Evolutionary conservation across 2,329 filamentous ascomycete genomes (phyloP).

Genomic region (Pestalotiopsis sp.): DNA sequence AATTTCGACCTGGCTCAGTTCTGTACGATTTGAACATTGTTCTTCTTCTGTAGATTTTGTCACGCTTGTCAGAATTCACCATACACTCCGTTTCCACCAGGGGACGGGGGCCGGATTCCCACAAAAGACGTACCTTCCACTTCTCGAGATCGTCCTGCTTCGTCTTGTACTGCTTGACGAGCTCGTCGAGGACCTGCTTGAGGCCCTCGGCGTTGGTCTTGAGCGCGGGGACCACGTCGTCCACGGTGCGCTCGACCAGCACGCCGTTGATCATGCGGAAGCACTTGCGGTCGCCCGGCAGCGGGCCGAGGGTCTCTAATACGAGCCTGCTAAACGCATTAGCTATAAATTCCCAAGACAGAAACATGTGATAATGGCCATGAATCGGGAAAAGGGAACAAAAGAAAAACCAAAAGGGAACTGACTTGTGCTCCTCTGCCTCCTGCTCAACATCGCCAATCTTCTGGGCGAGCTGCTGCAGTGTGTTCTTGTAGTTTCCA

Average conservation of each 20-base stretch:
- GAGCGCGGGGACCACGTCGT: slow-evolving; percentile 87
- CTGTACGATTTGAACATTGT: slow-evolving; percentile 85
- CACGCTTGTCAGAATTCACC: slow-evolving; percentile 18
- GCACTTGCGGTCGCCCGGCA: slow-evolving; percentile 87
- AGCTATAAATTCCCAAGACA: no score
- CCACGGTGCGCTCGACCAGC: slow-evolving; percentile 88
- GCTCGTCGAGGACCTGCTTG: slow-evolving; percentile 90
- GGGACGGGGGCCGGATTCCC: slow-evolving; percentile 5
- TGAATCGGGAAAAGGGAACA: no score
- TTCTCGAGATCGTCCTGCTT: slow-evolving; percentile 96
- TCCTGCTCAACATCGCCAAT: slow-evolving; percentile 98
- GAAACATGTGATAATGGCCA: no score
- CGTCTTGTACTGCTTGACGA: slow-evolving; percentile 93
- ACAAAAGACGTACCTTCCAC: slow-evolving; percentile 78
- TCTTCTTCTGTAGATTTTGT: slow-evolving; percentile 71
- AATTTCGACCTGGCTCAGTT: slow-evolving; percentile 49
- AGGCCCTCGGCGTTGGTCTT: slow-evolving; percentile 93
- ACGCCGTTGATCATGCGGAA: slow-evolving; percentile 99
- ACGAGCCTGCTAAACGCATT: no score
- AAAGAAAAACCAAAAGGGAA: slow-evolving; percentile 9
- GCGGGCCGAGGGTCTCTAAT: slow-evolving; percentile 84
- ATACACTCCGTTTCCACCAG: neutral
- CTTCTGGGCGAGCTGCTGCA: slow-evolving; percentile 93
- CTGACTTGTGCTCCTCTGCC: slow-evolving; percentile 96
- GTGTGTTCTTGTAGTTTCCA: slow-evolving; percentile 73